Conservation (phyloP, 345 rosid species). For the Pugionium dolabratum region DNA sequence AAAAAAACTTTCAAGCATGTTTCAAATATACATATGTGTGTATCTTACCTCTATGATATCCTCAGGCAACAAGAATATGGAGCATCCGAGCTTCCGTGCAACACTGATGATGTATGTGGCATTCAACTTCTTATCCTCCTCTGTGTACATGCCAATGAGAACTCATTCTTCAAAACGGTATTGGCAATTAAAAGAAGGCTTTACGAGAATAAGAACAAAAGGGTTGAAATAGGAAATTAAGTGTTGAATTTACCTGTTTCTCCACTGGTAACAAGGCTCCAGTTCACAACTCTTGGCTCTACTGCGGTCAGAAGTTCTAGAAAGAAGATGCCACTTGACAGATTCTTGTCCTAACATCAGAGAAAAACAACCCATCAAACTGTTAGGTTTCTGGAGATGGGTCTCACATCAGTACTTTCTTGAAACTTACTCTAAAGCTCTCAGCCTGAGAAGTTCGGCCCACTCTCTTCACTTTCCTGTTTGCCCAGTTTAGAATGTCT, state of each 20-base stretch:
- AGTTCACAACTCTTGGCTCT: conserved; percentile 93
- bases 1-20: conserved; percentile 4
- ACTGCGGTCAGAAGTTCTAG: conserved; percentile 87
- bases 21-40: not conserved
- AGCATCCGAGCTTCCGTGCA: conserved; percentile 96
- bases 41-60: conserved; percentile 83
- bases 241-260: conserved; percentile 60
- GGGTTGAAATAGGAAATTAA: not conserved
- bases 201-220: not conserved
- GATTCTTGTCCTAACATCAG: conserved; percentile 66
- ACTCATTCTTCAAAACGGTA: not conserved
- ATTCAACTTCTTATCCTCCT: conserved; percentile 92
- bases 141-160: conserved; percentile 45
- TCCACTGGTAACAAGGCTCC: conserved; percentile 82
- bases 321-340: conserved; percentile 79
- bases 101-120: conserved; percentile 97
- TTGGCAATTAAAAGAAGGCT: not conserved
- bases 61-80: conserved; percentile 96
- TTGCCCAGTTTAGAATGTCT: conserved; percentile 90
- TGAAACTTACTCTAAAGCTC: conserved; percentile 77
- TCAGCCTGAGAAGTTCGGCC: conserved; percentile 74
- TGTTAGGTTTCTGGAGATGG: conserved; percentile 21
- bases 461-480: conserved; percentile 76
- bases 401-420: conserved; percentile 2
- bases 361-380: conserved; percentile 23